Conservation (phyloP, 2,329 filamentous ascomycete genomes). For the Microsporum canis region DNA sequence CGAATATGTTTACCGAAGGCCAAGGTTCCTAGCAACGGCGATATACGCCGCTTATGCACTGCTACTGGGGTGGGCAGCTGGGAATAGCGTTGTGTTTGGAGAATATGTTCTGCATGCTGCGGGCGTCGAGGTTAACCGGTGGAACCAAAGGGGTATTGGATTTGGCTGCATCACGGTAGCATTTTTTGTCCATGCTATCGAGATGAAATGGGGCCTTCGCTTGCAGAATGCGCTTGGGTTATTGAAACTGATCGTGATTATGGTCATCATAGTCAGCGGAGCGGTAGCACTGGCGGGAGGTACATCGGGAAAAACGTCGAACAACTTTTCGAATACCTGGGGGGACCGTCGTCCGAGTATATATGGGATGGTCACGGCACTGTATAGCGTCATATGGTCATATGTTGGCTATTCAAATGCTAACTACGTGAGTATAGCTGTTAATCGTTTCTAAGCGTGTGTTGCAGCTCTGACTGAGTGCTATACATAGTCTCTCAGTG, state of each 20-base stretch:
- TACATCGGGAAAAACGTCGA: slow-evolving; percentile 21
- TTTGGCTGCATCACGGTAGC: slow-evolving; percentile 38
- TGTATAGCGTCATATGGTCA: slow-evolving; percentile 52
- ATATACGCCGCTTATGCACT: slow-evolving; percentile 44
- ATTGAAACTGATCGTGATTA: slow-evolving; percentile 41
- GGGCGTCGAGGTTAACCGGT: slow-evolving; percentile 33
- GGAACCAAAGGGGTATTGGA: slow-evolving; percentile 42
- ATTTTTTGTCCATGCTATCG: slow-evolving; percentile 38
- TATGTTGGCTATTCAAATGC: slow-evolving; percentile 52
- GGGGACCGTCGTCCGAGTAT: slow-evolving; percentile 28
- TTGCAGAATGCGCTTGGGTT: slow-evolving; percentile 41
- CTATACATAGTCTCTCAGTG: slow-evolving; percentile 37
- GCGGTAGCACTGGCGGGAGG: slow-evolving; percentile 32
- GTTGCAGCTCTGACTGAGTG: slow-evolving; percentile 4
- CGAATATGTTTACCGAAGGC: slow-evolving; percentile 42
- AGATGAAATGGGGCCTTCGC: slow-evolving; percentile 38
- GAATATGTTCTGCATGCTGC: slow-evolving; percentile 41
- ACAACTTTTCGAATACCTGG: slow-evolving; percentile 31
- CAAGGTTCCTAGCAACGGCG: slow-evolving; percentile 43
- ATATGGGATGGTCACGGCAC: slow-evolving; percentile 45
- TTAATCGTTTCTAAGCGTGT: not conserved
- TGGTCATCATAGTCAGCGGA: slow-evolving; percentile 37
- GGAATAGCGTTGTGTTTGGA: slow-evolving; percentile 43
- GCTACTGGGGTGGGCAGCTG: slow-evolving; percentile 42
- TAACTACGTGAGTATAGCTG: slow-evolving; percentile 42